Evolutionary conservation across 2,329 filamentous ascomycete species (phyloP).

Genomic region (Alternaria sp.): DNA sequence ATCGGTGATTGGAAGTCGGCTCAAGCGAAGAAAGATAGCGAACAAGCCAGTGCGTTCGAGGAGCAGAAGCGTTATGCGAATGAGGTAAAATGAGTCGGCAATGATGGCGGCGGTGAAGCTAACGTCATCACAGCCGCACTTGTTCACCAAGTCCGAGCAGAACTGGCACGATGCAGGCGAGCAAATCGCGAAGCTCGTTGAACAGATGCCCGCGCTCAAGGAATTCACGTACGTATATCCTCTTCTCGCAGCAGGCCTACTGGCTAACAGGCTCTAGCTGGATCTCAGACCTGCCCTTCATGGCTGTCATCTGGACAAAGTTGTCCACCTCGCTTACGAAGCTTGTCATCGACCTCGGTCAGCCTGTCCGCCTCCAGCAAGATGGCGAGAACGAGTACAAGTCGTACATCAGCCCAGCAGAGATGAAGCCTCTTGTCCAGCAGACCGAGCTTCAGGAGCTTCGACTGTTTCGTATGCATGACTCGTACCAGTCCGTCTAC

Average conservation of each 20-base stretch:
- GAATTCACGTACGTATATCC: conserved; percentile 36
- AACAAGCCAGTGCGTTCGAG: too few relatives aligned
- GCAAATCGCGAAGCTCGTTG: conserved; percentile 26
- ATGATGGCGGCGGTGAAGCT: not conserved
- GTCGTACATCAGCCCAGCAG: conserved; percentile 29
- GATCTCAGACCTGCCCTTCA: conserved; percentile 37
- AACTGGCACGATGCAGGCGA: conserved; percentile 27
- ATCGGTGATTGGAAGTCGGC: conserved; percentile 31
- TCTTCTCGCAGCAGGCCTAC: not conserved
- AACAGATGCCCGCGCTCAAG: conserved; percentile 27
- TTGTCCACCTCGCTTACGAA: conserved; percentile 33
- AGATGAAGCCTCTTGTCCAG: conserved; percentile 33
- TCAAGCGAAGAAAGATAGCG: not conserved
- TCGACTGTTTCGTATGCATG: conserved; percentile 35
- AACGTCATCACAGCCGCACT: not conserved
- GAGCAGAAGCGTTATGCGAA: not conserved
- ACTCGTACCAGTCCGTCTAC: conserved; percentile 34
- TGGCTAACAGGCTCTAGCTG: conserved; percentile 29
- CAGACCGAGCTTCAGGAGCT: conserved; percentile 36
- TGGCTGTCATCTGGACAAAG: conserved; percentile 24
- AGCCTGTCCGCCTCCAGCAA: conserved; percentile 26
- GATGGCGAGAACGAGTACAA: conserved; percentile 15
- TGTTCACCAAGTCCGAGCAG: not conserved
- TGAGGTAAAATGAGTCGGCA: not conserved
- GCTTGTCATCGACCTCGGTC: conserved; percentile 37